These are phyloP conservation scores for Rhizophagus clarus DNA, from an alignment of 192 early-diverging fungal species.

Conservation along the genomic window DNA sequence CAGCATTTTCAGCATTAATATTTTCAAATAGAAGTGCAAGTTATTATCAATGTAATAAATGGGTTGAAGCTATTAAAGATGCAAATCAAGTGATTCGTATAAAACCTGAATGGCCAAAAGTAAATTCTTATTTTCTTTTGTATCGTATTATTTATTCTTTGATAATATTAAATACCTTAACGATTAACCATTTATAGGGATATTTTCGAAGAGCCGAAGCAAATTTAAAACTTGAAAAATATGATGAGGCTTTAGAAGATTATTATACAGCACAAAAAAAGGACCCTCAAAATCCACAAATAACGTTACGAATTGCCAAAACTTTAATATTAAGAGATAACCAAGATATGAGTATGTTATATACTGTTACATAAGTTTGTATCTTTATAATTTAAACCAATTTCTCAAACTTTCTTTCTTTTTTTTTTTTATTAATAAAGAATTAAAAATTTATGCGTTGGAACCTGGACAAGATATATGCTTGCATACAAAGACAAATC, in stretches of 20 bases:
- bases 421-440: no score
- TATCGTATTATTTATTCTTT: conserved; percentile 32
- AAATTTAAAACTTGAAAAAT: conserved; percentile 48
- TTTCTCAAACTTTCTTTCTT: conserved; percentile 7
- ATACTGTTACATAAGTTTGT: neutral
- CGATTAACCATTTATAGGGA: conserved; percentile 52
- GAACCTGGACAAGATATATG: conserved; percentile 75
- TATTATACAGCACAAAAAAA: conserved; percentile 46
- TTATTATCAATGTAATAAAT: conserved; percentile 29
- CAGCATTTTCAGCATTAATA: conserved; percentile 42
- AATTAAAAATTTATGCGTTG: conserved; percentile 66
- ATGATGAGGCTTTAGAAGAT: conserved; percentile 51
- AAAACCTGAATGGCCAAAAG: conserved; percentile 43
- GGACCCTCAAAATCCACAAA: conserved; percentile 49
- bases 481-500: conserved; percentile 49
- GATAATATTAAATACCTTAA: conserved; percentile 45
- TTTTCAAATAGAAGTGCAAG: conserved; percentile 45
- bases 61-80: conserved; percentile 37
- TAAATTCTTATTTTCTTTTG: conserved; percentile 16
- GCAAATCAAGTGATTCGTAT: conserved; percentile 36
- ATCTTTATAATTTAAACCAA: neutral
- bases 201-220: conserved; percentile 67
- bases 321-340: conserved; percentile 61
- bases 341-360: conserved; percentile 47
- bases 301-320: conserved; percentile 51